phyloP scores from a whole-genome alignment of 2,329 filamentous ascomycete species.

The Exophiala sideris region DNA sequence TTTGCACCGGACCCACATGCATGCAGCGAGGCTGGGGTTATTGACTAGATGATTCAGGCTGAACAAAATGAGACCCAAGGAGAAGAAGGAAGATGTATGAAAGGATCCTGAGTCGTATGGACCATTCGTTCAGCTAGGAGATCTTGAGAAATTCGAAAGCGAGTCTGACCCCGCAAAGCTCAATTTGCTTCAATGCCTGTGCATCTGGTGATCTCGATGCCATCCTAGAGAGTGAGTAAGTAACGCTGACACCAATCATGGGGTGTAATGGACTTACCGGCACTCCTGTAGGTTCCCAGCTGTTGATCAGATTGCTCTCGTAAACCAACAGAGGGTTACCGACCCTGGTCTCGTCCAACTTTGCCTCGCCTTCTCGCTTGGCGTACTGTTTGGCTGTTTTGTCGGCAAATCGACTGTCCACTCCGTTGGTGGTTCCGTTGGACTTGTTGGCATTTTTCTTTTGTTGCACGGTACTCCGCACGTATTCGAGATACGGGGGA shows the following conservation, averaged over 20 bases:
- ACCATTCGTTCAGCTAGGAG: no score
- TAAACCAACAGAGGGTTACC: constrained; percentile 52
- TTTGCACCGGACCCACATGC: neutral
- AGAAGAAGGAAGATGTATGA: neutral
- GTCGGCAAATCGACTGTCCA: constrained; percentile 25
- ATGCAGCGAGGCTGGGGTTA: neutral
- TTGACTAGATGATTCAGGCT: no score
- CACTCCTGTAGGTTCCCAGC: constrained; percentile 66
- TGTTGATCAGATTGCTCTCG: constrained; percentile 59
- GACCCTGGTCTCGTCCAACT: constrained; percentile 25
- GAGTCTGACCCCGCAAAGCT: neutral
- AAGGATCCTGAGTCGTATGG: neutral
- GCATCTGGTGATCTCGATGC: constrained; percentile 64
- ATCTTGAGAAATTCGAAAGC: no score
- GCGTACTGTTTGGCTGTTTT: constrained; percentile 30
- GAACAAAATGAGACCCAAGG: neutral
- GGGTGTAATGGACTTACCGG: constrained; percentile 38
- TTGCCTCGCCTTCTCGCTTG: constrained; percentile 27
- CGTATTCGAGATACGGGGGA: constrained; percentile 44
- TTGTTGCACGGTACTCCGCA: constrained; percentile 56
- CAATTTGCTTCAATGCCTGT: constrained; percentile 34
- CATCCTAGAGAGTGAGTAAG: constrained; percentile 52
- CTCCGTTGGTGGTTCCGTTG: constrained; percentile 14
- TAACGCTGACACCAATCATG: neutral
- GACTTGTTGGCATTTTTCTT: constrained; percentile 45